Evolutionary conservation across 129 eudicot genomes (phyloP).

Genomic region (Pseudognaphalium luteoalbum): DNA sequence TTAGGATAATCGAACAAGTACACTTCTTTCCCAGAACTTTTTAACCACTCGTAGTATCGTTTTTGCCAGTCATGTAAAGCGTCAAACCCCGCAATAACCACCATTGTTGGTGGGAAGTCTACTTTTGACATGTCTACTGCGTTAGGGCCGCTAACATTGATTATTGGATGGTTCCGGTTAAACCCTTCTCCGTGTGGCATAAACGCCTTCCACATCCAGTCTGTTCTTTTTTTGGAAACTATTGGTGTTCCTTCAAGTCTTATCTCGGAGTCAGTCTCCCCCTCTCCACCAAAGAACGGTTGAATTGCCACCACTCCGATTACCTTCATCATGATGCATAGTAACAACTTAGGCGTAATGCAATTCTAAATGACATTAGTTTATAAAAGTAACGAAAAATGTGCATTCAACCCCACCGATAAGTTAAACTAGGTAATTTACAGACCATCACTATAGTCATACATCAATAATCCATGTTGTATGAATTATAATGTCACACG

Average conservation of each 20-base stretch:
- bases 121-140: slow-evolving; percentile 30
- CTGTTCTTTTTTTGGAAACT: slow-evolving; percentile 23
- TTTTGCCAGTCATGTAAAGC: slow-evolving; percentile 19
- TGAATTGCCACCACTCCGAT: slow-evolving; percentile 35
- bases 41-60: slow-evolving; percentile 31
- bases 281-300: slow-evolving; percentile 28
- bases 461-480: neutral
- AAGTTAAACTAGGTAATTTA: too few species aligned
- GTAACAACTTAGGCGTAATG: neutral
- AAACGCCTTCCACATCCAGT: slow-evolving; percentile 34
- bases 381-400: too few species aligned
- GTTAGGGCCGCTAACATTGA: slow-evolving; percentile 29
- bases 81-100: slow-evolving; percentile 24
- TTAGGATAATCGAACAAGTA: slow-evolving; percentile 27
- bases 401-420: too few species aligned
- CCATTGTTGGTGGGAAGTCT: slow-evolving; percentile 28
- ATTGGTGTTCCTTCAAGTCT: slow-evolving; percentile 18
- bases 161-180: slow-evolving; percentile 22
- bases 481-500: neutral
- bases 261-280: slow-evolving; percentile 21
- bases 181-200: slow-evolving; percentile 24
- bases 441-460: too few species aligned
- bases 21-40: slow-evolving; percentile 23
- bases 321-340: slow-evolving; percentile 17
- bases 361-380: too few species aligned